phyloP scores from a whole-genome alignment of 768 basidiomycete species.

The Tricholoma bakamatsutake region DNA sequence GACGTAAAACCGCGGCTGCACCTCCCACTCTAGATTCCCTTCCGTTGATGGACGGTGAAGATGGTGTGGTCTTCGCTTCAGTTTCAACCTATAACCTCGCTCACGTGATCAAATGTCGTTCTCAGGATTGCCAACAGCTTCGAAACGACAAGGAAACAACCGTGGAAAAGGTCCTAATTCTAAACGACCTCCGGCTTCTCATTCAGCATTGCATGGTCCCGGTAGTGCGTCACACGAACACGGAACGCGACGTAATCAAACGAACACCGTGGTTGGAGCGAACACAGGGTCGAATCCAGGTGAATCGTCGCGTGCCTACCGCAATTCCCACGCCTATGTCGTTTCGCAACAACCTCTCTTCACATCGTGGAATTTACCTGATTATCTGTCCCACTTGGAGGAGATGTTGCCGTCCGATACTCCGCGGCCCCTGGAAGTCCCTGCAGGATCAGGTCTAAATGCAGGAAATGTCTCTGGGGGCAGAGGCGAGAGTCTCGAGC shows the following conservation, averaged over 20 bases:
- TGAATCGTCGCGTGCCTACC: conserved; percentile 61
- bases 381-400: conserved; percentile 85
- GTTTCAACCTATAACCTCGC: neutral
- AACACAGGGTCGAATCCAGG: conserved; percentile 31
- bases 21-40: conserved; percentile 25
- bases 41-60: conserved; percentile 47
- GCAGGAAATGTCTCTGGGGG: conserved; percentile 22
- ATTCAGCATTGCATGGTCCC: conserved; percentile 21
- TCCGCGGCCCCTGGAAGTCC: conserved; percentile 72
- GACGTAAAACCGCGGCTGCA: conserved; percentile 29
- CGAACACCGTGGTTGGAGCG: conserved; percentile 30
- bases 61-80: conserved; percentile 39
- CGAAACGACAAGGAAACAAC: conserved; percentile 31
- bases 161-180: conserved; percentile 36
- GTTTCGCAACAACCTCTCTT: conserved; percentile 73
- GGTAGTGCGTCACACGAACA: conserved; percentile 35
- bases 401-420: conserved; percentile 73
- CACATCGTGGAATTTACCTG: conserved; percentile 89
- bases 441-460: conserved; percentile 30
- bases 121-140: conserved; percentile 5
- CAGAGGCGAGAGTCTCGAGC: conserved; percentile 51
- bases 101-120: conserved; percentile 13
- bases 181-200: conserved; percentile 36
- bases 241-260: conserved; percentile 44
- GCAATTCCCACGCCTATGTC: conserved; percentile 73